Percentiles rank a stretch among this genome's conserved stretches.
Evolutionary conservation across 2,329 filamentous ascomycete species (phyloP).

Genomic region (Periconia macrospinosa): DNA sequence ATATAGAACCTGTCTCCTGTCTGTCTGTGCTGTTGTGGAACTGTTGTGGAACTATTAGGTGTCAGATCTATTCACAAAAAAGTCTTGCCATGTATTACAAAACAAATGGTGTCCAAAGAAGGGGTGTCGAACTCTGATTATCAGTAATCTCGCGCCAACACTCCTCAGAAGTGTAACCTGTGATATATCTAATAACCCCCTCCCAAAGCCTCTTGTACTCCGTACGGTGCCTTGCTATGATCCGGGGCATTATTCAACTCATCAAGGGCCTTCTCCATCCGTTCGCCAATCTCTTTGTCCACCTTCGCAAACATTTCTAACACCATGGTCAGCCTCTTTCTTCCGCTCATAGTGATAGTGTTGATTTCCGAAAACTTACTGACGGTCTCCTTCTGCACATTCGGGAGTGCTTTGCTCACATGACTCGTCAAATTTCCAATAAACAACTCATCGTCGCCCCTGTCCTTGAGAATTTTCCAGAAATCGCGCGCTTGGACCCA

Average conservation of each 20-base stretch:
- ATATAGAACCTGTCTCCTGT: no score
- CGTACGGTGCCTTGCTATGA: slow-evolving; percentile 13
- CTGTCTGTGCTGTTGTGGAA: no score
- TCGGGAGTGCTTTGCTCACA: slow-evolving; percentile 18
- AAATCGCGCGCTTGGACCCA: slow-evolving; percentile 54
- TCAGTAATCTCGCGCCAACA: no score
- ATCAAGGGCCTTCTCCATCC: slow-evolving; percentile 13
- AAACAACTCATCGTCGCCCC: slow-evolving; percentile 30
- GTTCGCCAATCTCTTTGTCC: slow-evolving; percentile 16
- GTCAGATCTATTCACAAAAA: no score
- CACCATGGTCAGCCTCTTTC: neutral
- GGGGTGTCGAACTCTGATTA: no score
- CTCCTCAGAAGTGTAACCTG: no score
- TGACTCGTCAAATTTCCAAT: slow-evolving; percentile 26
- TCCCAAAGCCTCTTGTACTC: slow-evolving; percentile 10
- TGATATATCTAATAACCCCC: slow-evolving; percentile 9
- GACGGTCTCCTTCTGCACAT: slow-evolving; percentile 24
- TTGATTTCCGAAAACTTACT: slow-evolving; percentile 6
- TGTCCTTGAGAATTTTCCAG: slow-evolving; percentile 44
- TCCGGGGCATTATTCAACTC: slow-evolving; percentile 11
- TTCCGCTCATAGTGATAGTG: neutral
- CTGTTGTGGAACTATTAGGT: no score
- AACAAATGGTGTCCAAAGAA: no score
- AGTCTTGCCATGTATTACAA: no score
- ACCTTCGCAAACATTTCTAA: slow-evolving; percentile 20